Evolutionary conservation across 2,329 filamentous ascomycete genomes (phyloP).

Genomic region (Ramularia endophylla): DNA sequence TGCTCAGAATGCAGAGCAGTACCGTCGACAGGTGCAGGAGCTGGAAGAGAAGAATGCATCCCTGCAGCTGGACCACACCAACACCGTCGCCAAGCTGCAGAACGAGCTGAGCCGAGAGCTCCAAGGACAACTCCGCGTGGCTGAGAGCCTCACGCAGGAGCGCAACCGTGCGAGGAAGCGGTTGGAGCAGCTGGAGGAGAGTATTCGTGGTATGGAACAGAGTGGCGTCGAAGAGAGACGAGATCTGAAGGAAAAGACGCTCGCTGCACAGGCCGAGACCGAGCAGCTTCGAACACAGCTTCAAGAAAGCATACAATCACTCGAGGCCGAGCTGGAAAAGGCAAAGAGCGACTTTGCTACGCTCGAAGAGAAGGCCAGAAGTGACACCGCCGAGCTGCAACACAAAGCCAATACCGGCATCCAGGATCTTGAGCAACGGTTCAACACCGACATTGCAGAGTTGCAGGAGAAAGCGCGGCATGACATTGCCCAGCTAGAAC

Average conservation of each 20-base stretch:
- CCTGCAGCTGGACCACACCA: slow-evolving; percentile 2
- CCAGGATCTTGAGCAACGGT: not conserved
- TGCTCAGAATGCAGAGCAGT: not conserved
- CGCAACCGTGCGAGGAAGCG: slow-evolving; percentile 7
- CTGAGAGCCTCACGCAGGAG: slow-evolving; percentile 8
- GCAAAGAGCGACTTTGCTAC: not conserved
- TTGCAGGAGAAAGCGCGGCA: not conserved
- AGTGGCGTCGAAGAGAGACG: too few species aligned
- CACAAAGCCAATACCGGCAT: not conserved
- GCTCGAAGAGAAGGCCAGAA: not conserved
- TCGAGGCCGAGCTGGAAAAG: slow-evolving; percentile 2
- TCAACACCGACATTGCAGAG: not conserved
- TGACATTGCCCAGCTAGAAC: not conserved
- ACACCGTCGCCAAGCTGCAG: slow-evolving; percentile 1
- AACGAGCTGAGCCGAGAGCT: slow-evolving; percentile 4
- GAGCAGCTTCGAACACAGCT: not conserved
- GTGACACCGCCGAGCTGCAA: slow-evolving; percentile 1
- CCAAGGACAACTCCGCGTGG: slow-evolving; percentile 6
- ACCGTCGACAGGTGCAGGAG: slow-evolving; percentile 1
- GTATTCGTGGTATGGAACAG: too few species aligned
- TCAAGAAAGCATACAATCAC: not conserved
- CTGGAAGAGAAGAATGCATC: not conserved
- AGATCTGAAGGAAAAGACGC: not conserved
- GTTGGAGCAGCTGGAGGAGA: slow-evolving; percentile 3
- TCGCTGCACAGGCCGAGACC: not conserved